A percentile compares a stretch with the other conserved stretches of the same genome.
phyloP scores from a whole-genome alignment of 139 green algal genomes.

The Bryopsis sp. region DNA sequence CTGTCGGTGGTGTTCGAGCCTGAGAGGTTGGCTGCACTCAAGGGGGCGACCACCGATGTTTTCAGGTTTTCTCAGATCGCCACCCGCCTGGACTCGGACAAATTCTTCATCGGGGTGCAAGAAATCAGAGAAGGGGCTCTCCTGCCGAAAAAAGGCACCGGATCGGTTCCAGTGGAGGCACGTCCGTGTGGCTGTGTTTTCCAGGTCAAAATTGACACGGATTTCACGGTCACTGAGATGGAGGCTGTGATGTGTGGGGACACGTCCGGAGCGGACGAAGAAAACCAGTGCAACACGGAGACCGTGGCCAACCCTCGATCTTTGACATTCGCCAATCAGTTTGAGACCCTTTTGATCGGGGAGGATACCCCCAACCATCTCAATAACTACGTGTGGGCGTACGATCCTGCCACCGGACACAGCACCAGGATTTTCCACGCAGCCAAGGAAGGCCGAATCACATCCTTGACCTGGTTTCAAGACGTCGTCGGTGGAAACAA shows the following conservation, averaged over 20 bases:
- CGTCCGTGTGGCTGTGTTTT: constrained; percentile 21
- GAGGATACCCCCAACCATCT: constrained; percentile 28
- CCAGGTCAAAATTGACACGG: constrained; percentile 15
- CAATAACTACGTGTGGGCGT: constrained; percentile 19
- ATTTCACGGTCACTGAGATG: constrained; percentile 9
- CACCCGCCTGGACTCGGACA: constrained; percentile 4
- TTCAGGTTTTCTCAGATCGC: constrained; percentile 21
- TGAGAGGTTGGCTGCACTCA: constrained; percentile 5
- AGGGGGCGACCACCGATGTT: constrained; percentile 17
- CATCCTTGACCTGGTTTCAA: constrained; percentile 15
- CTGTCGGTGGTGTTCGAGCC: constrained; percentile 15
- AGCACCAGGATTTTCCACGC: constrained; percentile 16
- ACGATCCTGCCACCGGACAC: neutral
- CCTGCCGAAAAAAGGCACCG: neutral
- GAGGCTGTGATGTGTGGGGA: constrained; percentile 29
- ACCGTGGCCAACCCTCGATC: constrained; percentile 23
- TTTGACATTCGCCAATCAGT: constrained; percentile 25
- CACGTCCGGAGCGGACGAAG: constrained; percentile 15
- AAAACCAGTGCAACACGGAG: constrained; percentile 30
- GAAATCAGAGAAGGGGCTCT: neutral
- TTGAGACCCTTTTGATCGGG: constrained; percentile 26
- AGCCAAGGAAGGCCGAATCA: constrained; percentile 2
- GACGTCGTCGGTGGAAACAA: constrained; percentile 22
- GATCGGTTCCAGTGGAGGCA: neutral
- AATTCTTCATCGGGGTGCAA: constrained; percentile 8